Evolutionary conservation across 2,329 filamentous ascomycete species (phyloP).

Genomic region (Fusarium continuum): DNA sequence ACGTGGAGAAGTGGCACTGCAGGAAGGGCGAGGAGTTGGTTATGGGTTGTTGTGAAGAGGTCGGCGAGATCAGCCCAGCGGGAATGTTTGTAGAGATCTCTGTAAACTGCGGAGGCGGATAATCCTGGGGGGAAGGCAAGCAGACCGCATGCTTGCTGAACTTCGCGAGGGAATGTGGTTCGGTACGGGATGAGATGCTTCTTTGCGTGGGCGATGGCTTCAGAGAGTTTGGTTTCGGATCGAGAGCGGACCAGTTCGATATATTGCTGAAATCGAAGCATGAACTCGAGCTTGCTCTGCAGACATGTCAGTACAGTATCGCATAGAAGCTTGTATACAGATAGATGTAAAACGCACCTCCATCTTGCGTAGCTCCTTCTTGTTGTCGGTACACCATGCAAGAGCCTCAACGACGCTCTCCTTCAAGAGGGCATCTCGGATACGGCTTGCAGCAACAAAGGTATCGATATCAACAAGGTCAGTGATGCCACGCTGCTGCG

Average conservation of each 20-base stretch:
- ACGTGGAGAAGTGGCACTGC: conserved; percentile 86
- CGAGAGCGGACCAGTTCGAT: conserved; percentile 85
- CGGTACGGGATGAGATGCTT: conserved; percentile 80
- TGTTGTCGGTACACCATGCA: conserved; percentile 92
- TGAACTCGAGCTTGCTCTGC: conserved; percentile 87
- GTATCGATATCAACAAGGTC: conserved; percentile 89
- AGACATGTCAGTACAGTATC: neutral
- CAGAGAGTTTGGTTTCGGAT: conserved; percentile 70
- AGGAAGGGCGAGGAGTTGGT: conserved; percentile 84
- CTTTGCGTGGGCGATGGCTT: conserved; percentile 83
- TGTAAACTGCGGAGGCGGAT: conserved; percentile 55
- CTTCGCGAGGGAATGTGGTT: conserved; percentile 72
- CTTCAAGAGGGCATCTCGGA: conserved; percentile 75
- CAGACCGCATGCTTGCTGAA: conserved; percentile 79
- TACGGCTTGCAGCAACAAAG: conserved; percentile 82
- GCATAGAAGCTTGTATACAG: neutral
- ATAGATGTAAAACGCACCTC: conserved; percentile 67
- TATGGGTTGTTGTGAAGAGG: conserved; percentile 86
- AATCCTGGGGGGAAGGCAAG: conserved; percentile 73
- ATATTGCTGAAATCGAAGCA: conserved; percentile 92
- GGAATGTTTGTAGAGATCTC: conserved; percentile 72
- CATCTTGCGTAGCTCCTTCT: conserved; percentile 88
- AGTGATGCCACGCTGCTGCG: conserved; percentile 77
- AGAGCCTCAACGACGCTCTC: conserved; percentile 82
- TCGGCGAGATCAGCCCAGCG: conserved; percentile 82